Conservation (phyloP, 768 basidiomycete species). For the Psilocybe cyanescens region DNA sequence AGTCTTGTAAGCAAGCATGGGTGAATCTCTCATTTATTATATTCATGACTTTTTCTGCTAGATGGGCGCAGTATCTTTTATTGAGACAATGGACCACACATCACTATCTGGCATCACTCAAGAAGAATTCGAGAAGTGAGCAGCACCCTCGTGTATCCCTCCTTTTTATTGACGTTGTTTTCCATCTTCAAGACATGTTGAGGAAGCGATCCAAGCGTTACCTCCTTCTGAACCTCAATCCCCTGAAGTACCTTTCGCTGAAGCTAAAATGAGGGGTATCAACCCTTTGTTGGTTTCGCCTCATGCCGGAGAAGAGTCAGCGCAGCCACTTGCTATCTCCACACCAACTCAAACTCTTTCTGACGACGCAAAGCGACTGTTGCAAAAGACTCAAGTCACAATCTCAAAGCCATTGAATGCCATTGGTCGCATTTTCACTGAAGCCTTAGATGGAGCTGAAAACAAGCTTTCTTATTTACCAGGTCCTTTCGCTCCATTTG, state of each 20-base stretch:
- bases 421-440: conserved; percentile 85
- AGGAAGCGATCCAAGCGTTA: conserved; percentile 53
- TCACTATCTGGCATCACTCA: conserved; percentile 93
- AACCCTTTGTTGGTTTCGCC: conserved; percentile 34
- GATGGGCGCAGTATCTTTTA: conserved; percentile 97
- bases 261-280: conserved; percentile 24
- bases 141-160: background rate
- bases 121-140: conserved; percentile 87
- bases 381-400: conserved; percentile 90
- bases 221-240: conserved; percentile 46
- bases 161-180: background rate
- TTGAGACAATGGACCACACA: conserved; percentile 97
- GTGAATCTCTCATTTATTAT: background rate
- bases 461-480: conserved; percentile 68
- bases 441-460: conserved; percentile 76
- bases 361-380: conserved; percentile 79
- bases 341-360: conserved; percentile 54
- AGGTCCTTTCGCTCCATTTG: conserved; percentile 72
- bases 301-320: conserved; percentile 88
- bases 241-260: conserved; percentile 34
- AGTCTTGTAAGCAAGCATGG: conserved; percentile 68
- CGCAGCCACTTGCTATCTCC: conserved; percentile 72
- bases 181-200: conserved; percentile 46
- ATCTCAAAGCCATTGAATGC: conserved; percentile 92
- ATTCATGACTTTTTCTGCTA: conserved; percentile 29